Evolutionary conservation across 2,329 filamentous ascomycete genomes (phyloP).

Genomic region (Hirsutella minnesotensis): DNA sequence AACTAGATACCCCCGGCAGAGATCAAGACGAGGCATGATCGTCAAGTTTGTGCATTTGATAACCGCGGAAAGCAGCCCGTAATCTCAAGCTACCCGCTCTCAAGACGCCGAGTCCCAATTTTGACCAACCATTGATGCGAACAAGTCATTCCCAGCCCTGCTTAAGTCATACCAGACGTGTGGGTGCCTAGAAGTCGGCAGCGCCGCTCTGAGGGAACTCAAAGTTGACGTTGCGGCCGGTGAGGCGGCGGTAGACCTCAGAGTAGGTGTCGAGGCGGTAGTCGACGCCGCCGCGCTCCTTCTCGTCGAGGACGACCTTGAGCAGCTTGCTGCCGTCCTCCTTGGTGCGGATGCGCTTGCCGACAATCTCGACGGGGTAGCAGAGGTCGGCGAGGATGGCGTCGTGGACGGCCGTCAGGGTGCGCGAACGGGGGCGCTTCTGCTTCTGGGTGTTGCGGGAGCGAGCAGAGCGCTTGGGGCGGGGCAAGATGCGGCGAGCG

Average conservation of each 20-base stretch:
- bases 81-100: constrained; percentile 35
- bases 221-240: constrained; percentile 91
- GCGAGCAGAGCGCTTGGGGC: constrained; percentile 96
- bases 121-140: constrained; percentile 26
- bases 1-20: constrained; percentile 28
- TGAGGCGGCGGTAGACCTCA: constrained; percentile 97
- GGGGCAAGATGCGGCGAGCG: constrained; percentile 95
- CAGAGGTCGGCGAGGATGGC: constrained; percentile 96
- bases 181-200: constrained; percentile 64
- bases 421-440: constrained; percentile 97
- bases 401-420: constrained; percentile 97
- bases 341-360: constrained; percentile 97
- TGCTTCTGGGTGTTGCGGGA: constrained; percentile 93
- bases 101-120: constrained; percentile 35
- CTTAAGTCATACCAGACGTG: constrained; percentile 4
- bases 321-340: constrained; percentile 97
- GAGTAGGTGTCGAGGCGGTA: constrained; percentile 99
- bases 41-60: constrained; percentile 14
- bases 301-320: constrained; percentile 99
- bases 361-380: constrained; percentile 99
- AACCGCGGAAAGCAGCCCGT: constrained; percentile 26
- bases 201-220: constrained; percentile 88
- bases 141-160: constrained; percentile 19
- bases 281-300: constrained; percentile 98
- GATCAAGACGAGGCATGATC: constrained; percentile 8